These are phyloP conservation scores for Candida takata DNA, from an alignment of 805 yeast genomes.

Conservation along the genomic window DNA sequence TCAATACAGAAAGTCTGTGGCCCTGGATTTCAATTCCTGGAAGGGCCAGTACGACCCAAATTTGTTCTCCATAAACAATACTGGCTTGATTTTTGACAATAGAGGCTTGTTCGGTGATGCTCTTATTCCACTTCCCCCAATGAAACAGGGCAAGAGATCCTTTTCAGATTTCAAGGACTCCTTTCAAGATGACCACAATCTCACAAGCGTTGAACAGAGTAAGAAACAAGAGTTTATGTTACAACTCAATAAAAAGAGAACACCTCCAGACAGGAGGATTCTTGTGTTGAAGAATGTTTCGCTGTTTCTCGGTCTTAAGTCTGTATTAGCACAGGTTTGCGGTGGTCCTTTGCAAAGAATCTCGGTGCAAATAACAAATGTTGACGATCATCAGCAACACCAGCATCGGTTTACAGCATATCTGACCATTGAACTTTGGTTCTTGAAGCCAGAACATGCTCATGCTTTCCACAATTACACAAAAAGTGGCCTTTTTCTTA, in stretches of 20 bases:
- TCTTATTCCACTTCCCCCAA: no score
- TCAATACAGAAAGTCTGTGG: neutral
- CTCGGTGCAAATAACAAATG: constrained; percentile 20
- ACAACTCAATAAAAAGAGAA: neutral
- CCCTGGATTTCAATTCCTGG: constrained; percentile 1
- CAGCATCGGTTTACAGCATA: constrained; percentile 17
- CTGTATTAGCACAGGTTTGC: constrained; percentile 46
- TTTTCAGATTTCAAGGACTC: no score
- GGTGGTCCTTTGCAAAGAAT: constrained; percentile 68
- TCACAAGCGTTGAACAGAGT: no score
- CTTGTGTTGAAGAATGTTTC: constrained; percentile 36
- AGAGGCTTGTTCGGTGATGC: no score
- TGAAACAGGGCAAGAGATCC: no score
- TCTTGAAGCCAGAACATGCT: constrained; percentile 49
- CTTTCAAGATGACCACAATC: no score
- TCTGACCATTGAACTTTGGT: constrained; percentile 39
- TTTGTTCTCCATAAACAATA: no score
- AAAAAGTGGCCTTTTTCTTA: constrained; percentile 43
- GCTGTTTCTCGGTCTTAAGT: constrained; percentile 36
- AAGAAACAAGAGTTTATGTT: no score
- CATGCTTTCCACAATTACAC: constrained; percentile 44
- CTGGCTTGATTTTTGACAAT: no score
- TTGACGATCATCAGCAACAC: neutral
- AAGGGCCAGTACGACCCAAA: constrained; percentile 1
- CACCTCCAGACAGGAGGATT: constrained; percentile 20